Evolutionary conservation across 768 basidiomycete species (phyloP).

Genomic region (Candolleomyces aberdarensis): DNA sequence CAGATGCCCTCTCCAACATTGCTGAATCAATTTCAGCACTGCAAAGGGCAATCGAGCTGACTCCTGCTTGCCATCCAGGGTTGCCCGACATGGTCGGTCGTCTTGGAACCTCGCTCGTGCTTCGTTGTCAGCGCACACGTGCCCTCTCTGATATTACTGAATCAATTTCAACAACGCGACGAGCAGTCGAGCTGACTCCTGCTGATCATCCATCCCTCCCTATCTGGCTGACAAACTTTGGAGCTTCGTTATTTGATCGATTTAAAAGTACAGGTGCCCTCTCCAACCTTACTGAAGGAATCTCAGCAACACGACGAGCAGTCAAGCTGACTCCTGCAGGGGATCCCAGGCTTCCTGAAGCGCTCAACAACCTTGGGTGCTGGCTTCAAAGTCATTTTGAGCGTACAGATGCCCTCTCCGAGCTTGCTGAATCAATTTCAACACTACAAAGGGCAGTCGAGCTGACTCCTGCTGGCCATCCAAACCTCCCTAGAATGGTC

Average conservation of each 20-base stretch:
- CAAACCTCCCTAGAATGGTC: not conserved
- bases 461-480: not conserved
- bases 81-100: not conserved
- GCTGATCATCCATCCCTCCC: slow-evolving; percentile 11
- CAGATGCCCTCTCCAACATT: slow-evolving; percentile 15
- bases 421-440: slow-evolving; percentile 7
- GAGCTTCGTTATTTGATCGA: not conserved
- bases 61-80: slow-evolving; percentile 10
- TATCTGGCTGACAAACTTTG: not conserved
- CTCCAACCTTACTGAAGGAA: not conserved
- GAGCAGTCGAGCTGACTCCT: slow-evolving; percentile 13
- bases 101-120: slow-evolving; percentile 1
- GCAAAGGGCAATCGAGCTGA: slow-evolving; percentile 11
- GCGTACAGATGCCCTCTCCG: not conserved
- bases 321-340: not conserved
- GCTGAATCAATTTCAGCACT: slow-evolving; percentile 5
- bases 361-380: not conserved
- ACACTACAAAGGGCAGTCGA: not conserved
- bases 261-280: not conserved
- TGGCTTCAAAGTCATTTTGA: not conserved
- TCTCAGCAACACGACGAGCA: not conserved
- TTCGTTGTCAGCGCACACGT: slow-evolving; percentile 10
- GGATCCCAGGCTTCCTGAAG: not conserved
- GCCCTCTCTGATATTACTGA: slow-evolving; percentile 8
- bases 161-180: slow-evolving; percentile 3